Evolutionary conservation across 2,329 filamentous ascomycete genomes (phyloP).

Genomic region (Pseudogymnoascus sp.): DNA sequence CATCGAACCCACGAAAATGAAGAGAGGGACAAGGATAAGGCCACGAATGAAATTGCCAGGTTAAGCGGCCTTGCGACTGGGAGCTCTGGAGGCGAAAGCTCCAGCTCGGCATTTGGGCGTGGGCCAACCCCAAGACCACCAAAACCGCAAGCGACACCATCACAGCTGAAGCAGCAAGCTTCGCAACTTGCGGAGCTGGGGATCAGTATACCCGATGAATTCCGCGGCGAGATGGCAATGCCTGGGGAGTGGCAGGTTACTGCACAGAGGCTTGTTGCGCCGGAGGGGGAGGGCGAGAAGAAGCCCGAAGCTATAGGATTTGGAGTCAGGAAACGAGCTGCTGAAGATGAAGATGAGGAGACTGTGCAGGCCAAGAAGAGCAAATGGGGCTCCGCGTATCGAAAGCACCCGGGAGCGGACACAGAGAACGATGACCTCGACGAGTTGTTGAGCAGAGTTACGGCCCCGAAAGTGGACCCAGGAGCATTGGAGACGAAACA

Average conservation of each 20-base stretch:
- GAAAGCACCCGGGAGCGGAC: constrained; percentile 27
- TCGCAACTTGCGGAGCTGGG: constrained; percentile 84
- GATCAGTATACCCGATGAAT: constrained; percentile 71
- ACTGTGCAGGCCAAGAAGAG: constrained; percentile 53
- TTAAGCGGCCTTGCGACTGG: constrained; percentile 68
- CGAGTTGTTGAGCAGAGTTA: constrained; percentile 28
- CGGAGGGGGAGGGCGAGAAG: constrained; percentile 37
- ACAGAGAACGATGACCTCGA: constrained; percentile 32
- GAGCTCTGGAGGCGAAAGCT: constrained; percentile 19
- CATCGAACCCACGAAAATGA: constrained; percentile 78
- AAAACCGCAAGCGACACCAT: constrained; percentile 38
- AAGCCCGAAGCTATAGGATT: constrained; percentile 37
- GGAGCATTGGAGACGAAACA: constrained; percentile 18
- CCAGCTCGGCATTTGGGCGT: constrained; percentile 20
- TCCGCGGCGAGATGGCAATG: constrained; percentile 74
- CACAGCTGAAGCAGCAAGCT: constrained; percentile 74
- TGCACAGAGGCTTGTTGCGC: constrained; percentile 28
- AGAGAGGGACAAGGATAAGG: constrained; percentile 72
- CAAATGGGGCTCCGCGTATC: constrained; percentile 31
- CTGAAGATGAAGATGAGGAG: constrained; percentile 53
- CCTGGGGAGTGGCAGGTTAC: constrained; percentile 80
- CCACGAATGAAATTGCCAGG: constrained; percentile 76
- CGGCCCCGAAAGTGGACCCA: constrained; percentile 22
- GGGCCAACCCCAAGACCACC: constrained; percentile 24
- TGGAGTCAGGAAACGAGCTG: constrained; percentile 54